phyloP scores from a whole-genome alignment of 2,329 filamentous ascomycete species.

The Ustulina deusta region DNA sequence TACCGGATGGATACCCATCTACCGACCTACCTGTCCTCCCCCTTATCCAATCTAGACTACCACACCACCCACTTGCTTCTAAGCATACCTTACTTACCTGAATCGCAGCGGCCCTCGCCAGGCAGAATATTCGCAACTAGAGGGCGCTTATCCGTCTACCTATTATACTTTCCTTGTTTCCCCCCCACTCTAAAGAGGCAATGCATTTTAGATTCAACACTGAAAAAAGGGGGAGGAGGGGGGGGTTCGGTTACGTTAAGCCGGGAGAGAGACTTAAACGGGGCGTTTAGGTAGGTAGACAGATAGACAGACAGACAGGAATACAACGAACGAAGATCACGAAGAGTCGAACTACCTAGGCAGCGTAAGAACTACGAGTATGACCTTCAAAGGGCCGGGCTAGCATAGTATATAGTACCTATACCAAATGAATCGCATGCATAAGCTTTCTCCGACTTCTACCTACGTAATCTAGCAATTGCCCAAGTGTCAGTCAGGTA shows the following conservation, averaged over 20 bases:
- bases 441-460: neutral
- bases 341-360: neutral
- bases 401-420: neutral
- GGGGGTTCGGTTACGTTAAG: neutral
- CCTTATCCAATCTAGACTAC: neutral
- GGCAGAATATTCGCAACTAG: too few species aligned
- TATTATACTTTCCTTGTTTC: neutral
- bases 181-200: too few species aligned
- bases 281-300: constrained; percentile 1
- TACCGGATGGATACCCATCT: neutral
- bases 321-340: neutral
- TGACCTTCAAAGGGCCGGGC: constrained; percentile 23
- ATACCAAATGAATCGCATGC: neutral
- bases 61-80: neutral
- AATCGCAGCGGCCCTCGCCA: neutral
- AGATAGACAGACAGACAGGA: neutral
- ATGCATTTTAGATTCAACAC: constrained; percentile 23
- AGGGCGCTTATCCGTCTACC: too few species aligned
- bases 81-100: neutral
- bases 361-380: neutral
- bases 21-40: neutral
- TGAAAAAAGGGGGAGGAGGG: neutral
- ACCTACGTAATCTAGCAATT: neutral
- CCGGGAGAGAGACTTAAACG: neutral
- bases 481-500: too few species aligned